Base-by-base conservation (phyloP, 768 basidiomycete species). In the Leccinum subtestaceum region DNA sequence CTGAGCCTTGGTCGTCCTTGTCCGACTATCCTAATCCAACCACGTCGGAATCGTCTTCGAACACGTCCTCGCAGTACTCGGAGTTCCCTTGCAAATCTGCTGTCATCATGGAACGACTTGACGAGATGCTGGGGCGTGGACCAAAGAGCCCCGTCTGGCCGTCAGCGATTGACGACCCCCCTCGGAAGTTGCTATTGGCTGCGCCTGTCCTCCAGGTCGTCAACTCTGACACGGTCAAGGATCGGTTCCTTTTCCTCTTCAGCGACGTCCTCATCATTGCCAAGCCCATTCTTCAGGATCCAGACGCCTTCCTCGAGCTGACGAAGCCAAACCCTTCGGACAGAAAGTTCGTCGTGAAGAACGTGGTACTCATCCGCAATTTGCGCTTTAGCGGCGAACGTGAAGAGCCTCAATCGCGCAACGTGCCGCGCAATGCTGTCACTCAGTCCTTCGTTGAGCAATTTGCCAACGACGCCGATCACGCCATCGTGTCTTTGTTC, bases 191-290 rank as follows among this genome's bases (percentile, higher is more conserved):
- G 43, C 76, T 97, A 15, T 77, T 95, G 45, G 88, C 90, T 2
- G 89, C 90, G 3, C 89, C 94, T 2, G 91, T 96, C 7, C 78
- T 96, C 5, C 97, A 99, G 75, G 93, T 98, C 13, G 93, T 93
- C 64, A 94, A 97, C 74, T 81, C 87, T 45, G 89, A 96, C 73
- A 95, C 91, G 1, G 90, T 95, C 72, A 98, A 98, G 73, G 95
- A 98, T 68, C 87, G 97, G 11, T 93, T 93, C 76, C 82, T 98
- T 10, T 95, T 98, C 78, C 82, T 98, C n/a, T 99, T 99, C 82
- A 93, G 79, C 72, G 97, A 99, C 72, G 83, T 98, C 55, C 84
- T 98, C 56, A 83, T 98, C 72, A 84, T 98, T 63, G 89, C 95
- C 43, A 98, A 98, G 72, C 95, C 95, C 12, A 80, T 95, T 59